Base-by-base conservation (phyloP, 345 rosid genomes). In the Citrus glauca region DNA sequence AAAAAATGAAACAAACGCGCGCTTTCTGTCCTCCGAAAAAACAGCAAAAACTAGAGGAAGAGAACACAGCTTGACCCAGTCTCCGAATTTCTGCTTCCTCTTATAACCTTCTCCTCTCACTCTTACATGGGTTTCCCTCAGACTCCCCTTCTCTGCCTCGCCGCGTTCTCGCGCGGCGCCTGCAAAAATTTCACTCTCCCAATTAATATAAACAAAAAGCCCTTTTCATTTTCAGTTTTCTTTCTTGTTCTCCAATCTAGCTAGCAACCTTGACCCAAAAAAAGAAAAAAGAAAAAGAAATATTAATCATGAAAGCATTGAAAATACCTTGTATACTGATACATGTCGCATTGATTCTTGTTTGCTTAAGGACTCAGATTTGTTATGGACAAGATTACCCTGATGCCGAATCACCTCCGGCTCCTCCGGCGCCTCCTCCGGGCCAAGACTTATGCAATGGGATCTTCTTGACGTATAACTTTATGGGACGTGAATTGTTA, bases 361-460 rank as follows among this genome's bases (percentile, higher is more conserved):
- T 70, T 67, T 72, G 72, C 74, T 72, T 64, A 59, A 64, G 73
- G 53, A 9, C 73, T 16, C 68, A 75, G 11, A 56, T 79, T 0
- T 84, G 85, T 77, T 79, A 82, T 24, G 96, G 83, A 32, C 98
- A 94, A 83, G 91, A 86, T 73, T 79, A 85, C 60, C 82, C 72
- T 3, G 75, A 69, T 59, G 50, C 50, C 17, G 50, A 45, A 13
- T 45, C 50, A 45, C 50, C 50, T 45, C n/a, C 38, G 1, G 7
- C 56, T 16, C 72, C 74, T 20, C 74, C 84, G 1, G 86, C 90
- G 4, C 90, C 96, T 0, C 91, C 94, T 0, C 90, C 88, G 0
- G 97, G 81, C 16, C 82, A 85, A 80, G 90, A 89, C 1, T 11
- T 32, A 5, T 96, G 99, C 70, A 86, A 90, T 7, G 99, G 99